Evolutionary conservation across 176 grass and related monocot genomes (phyloP).

Genomic region (Areca catechu): DNA sequence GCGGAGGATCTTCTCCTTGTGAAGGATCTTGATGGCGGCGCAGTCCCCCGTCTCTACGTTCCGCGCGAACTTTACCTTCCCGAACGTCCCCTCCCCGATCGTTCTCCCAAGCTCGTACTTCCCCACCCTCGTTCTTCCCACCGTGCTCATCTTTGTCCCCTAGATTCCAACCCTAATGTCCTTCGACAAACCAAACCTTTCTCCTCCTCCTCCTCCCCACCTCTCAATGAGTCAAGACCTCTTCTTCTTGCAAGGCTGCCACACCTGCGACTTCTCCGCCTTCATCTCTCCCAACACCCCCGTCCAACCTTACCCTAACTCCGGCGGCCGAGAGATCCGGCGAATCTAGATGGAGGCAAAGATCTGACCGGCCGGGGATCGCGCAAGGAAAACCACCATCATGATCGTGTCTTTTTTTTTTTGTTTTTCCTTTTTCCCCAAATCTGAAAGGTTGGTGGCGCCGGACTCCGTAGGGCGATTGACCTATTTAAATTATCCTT

Average conservation of each 20-base stretch:
- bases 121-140: slow-evolving; percentile 66
- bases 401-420: no score
- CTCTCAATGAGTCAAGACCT: slow-evolving; percentile 26
- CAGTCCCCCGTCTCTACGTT: slow-evolving; percentile 67
- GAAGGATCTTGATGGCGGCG: slow-evolving; percentile 97
- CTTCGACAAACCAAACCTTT: no score
- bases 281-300: slow-evolving; percentile 26
- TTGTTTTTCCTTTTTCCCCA: no score
- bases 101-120: slow-evolving; percentile 94
- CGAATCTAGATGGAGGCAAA: no score
- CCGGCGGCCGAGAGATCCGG: no score
- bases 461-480: no score
- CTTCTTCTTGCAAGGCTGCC: slow-evolving; percentile 67
- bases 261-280: slow-evolving; percentile 50
- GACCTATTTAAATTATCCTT: no score
- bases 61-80: slow-evolving; percentile 95
- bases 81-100: slow-evolving; percentile 85
- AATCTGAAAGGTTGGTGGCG: no score
- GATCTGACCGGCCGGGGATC: no score
- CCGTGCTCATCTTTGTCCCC: slow-evolving; percentile 30
- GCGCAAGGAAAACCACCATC: no score
- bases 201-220: slow-evolving; percentile 7
- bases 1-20: slow-evolving; percentile 92
- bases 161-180: no score
- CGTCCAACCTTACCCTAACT: no score